Base-by-base conservation (phyloP, 768 basidiomycete genomes). In the Kockovaella imperatae region DNA sequence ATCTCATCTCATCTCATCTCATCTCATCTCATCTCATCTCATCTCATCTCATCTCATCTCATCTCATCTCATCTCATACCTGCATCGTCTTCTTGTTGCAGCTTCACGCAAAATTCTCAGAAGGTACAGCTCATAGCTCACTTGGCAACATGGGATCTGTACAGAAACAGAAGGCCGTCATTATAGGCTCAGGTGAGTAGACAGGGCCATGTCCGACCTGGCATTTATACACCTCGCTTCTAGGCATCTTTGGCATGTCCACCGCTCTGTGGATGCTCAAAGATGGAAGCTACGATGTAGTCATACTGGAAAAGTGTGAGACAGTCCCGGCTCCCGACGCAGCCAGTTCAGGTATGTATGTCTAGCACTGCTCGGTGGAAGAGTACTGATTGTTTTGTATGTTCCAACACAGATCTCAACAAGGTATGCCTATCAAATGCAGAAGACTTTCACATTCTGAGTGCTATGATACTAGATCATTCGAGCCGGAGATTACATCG, bases 261-360 rank as follows among this genome's bases (percentile, higher is more conserved):
- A 85, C 90, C 0, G 90, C 88, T 1, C 77, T 81, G 56, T 81
- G 87, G 64, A 80, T 93, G 43, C 74, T 91, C 41, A 35, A 66
- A 42, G 56, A 69, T 18, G 70, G 72, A 14, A 83, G 84, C 15
- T 89, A 82, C 70, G 62, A 82, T 49, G 77, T 93, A 53, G 86
- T 80, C 0, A 72, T 95, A 5, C 74, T 93, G 42, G 90, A 93
- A 64, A 77, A 82, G 54, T 79, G 85, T 5, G 60, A 64, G 1
- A 72, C 72, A 2, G 63, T 91, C 3, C 90, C 90, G 3, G 87
- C 90, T 1, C 77, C 79, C 2, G 89, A 93, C 63, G 86, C 83
- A 7, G 86, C 89, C 1, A 79, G 79, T 50, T 77, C 77, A 1
- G 81, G 67, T 69, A 42, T 56, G 67, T 47, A 15, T 1, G 78